Conservation (phyloP, 2,329 filamentous ascomycete species). For the Fusarium nanum region DNA sequence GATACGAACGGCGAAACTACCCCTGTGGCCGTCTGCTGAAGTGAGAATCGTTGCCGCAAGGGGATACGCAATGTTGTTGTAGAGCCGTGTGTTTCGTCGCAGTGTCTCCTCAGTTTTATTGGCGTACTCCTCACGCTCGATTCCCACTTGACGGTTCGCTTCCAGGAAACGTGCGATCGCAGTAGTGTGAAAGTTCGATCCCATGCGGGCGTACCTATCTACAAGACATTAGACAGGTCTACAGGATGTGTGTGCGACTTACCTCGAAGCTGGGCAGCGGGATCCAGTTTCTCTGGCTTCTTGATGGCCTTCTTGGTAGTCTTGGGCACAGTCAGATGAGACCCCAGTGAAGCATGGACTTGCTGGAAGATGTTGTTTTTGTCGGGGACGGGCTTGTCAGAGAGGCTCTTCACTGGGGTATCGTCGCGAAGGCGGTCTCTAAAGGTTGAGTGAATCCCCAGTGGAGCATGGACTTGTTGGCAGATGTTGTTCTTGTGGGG, state of each 20-base stretch:
- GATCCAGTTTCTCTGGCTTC: neutral
- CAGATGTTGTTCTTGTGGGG: conserved; percentile 36
- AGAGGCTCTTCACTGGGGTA: conserved; percentile 8
- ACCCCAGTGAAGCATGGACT: conserved; percentile 41
- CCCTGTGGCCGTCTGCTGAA: conserved; percentile 39
- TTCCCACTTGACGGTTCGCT: conserved; percentile 41
- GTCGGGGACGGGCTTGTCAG: conserved; percentile 5
- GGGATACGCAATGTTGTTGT: conserved; percentile 50
- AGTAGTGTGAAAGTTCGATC: conserved; percentile 16
- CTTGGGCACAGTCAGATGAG: neutral
- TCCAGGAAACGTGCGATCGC: conserved; percentile 34
- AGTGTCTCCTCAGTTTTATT: conserved; percentile 1
- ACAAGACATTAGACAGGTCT: neutral
- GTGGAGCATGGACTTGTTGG: conserved; percentile 41
- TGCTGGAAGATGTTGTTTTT: conserved; percentile 41
- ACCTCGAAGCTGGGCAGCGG: conserved; percentile 40
- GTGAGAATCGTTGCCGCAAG: conserved; percentile 50
- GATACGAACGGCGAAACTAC: conserved; percentile 46
- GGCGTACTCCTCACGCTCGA: conserved; percentile 26
- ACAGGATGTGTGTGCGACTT: neutral
- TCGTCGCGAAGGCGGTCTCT: conserved; percentile 39
- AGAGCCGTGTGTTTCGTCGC: conserved; percentile 40
- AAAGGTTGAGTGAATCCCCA: neutral
- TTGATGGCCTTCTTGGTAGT: neutral
- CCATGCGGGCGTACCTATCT: conserved; percentile 45